These are phyloP conservation scores for Aspergillus quadrilineatus DNA, from an alignment of 2,329 filamentous ascomycete species.

Conservation along the genomic window DNA sequence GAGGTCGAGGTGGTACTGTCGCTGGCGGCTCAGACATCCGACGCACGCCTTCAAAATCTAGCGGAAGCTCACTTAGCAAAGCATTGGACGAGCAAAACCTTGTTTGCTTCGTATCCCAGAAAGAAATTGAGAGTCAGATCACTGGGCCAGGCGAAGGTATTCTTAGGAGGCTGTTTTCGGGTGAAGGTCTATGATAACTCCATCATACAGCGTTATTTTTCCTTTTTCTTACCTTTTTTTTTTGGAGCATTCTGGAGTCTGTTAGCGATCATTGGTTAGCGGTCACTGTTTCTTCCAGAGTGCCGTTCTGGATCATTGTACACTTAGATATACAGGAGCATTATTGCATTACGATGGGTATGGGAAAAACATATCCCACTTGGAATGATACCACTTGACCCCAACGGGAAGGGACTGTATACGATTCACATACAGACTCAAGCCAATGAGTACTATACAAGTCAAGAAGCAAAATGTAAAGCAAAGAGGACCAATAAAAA, in stretches of 20 bases:
- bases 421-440: constrained; percentile 2
- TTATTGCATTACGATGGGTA: constrained; percentile 2
- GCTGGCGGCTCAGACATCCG: constrained; percentile 47
- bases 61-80: constrained; percentile 52
- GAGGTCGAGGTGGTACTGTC: constrained; percentile 65
- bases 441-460: constrained; percentile 9
- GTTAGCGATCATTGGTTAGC: constrained; percentile 6
- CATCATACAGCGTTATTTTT: neutral
- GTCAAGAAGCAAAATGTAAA: constrained; percentile 9
- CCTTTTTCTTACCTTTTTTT: neutral
- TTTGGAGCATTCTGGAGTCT: constrained; percentile 4
- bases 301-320: neutral
- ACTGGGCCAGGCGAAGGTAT: constrained; percentile 54
- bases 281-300: neutral
- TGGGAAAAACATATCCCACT: neutral
- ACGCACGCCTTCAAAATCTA: constrained; percentile 70
- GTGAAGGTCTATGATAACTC: constrained; percentile 33
- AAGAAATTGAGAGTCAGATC: constrained; percentile 71
- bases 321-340: neutral
- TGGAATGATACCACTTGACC: neutral
- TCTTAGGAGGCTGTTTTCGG: constrained; percentile 41
- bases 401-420: neutral
- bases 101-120: constrained; percentile 75
- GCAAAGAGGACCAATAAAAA: neutral
- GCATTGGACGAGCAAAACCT: constrained; percentile 73